Conservation (phyloP, 140 eudicot genomes). For the Erigeron philadelphicus region DNA sequence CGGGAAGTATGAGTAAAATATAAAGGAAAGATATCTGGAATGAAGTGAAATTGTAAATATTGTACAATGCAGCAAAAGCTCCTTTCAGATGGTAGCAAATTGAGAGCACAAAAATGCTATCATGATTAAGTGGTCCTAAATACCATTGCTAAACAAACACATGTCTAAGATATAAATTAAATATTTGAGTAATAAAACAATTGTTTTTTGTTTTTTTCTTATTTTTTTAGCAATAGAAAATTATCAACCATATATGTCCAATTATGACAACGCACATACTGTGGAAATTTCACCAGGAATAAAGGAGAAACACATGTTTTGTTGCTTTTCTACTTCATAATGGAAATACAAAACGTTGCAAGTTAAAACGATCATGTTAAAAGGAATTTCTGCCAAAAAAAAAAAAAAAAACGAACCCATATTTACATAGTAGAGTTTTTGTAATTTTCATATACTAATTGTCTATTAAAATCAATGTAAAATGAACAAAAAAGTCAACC, state of each 20-base stretch:
- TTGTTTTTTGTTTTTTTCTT: too few relatives aligned
- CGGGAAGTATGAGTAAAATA: neutral
- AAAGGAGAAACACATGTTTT: too few relatives aligned
- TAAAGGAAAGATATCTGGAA: neutral
- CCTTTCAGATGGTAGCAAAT: constrained; percentile 13
- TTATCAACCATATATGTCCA: neutral
- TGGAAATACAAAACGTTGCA: too few relatives aligned
- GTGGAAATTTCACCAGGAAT: neutral
- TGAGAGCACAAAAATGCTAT: constrained; percentile 21
- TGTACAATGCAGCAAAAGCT: constrained; percentile 8
- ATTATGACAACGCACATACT: neutral
- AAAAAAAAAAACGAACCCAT: too few relatives aligned
- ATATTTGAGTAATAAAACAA: neutral
- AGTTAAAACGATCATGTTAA: too few relatives aligned
- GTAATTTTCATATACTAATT: too few relatives aligned
- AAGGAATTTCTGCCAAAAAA: too few relatives aligned
- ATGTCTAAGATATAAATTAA: neutral
- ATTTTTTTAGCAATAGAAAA: neutral
- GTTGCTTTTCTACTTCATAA: too few relatives aligned
- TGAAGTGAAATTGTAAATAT: neutral
- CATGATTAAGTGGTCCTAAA: constrained; percentile 30
- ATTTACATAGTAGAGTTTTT: too few relatives aligned
- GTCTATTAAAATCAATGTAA: too few relatives aligned
- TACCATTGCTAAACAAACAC: neutral
- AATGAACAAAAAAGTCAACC: too few relatives aligned